Base-by-base conservation (phyloP, 305 asterid species). In the Fraxinus paxiana region DNA sequence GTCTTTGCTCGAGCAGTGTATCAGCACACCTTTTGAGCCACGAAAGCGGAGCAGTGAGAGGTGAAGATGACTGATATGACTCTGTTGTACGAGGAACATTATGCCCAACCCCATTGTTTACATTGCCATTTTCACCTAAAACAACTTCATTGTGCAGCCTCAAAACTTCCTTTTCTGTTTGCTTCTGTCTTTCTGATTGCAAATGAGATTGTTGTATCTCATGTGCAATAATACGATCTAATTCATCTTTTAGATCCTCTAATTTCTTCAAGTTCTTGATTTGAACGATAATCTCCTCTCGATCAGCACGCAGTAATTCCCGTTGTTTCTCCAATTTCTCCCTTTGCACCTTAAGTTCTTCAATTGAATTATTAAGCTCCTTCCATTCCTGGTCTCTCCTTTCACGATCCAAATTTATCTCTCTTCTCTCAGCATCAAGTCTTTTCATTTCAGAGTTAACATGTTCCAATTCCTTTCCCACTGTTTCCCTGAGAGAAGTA, bases 21-120 rank as follows among this genome's bases (percentile, higher is more conserved):
- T 94, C 97, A 84, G 98, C 99, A 87, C 92, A 93, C 34, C 98
- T 86, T 84, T 91, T 96, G 75, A 96, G 90, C 99, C 98, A 96
- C 3, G 94, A 90, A 24, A 96, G 85, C 79, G 99, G 92, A 82
- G 91, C 86, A 84, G 95, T 82, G 77, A 94, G 91, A 48, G 95
- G 93, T 86, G 98, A 90, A 76, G 94, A 80, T 15, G 89, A 76
- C 78, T 76, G 86, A 75, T 83, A 85, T 17, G 88, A 79, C 82
- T 82, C 90, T 82, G 87, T 87, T 35, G 51, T 71, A 70, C 74
- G 82, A 77, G 87, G 61, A 17, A 76, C 79, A 75, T 76, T 82
- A 82, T 77, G 87, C 26, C 85, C 87, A 84, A 77, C 77, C 18
- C 90, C 93, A 86, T 92, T 89, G 74, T 67, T 75, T 54, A 34